Base-by-base conservation (phyloP, 805 yeast species). In the Yarrowia divulgata region DNA sequence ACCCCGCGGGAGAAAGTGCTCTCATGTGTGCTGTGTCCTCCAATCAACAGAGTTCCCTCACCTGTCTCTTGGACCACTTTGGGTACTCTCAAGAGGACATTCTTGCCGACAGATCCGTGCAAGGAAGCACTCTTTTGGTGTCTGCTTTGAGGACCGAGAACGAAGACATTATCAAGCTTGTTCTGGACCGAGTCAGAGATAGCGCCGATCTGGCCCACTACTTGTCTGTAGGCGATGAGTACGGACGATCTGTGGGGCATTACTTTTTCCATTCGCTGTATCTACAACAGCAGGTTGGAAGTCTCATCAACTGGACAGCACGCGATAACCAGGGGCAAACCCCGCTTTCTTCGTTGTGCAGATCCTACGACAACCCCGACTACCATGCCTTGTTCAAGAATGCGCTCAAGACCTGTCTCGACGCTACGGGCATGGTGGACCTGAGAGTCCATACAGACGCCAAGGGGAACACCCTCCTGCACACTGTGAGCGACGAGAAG, bases 321-420 rank as follows among this genome's bases (percentile, higher is more conserved):
- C 84, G 83, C 66, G 98, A 93, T 75, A 71, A 74, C 13, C 86
- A 84, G 70, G 86, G 88, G 0, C 91, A 90, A 73, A 91, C 98
- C 0, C 96, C 98, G 0, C 79, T 94, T 10, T 86, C 90, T 77
- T 84, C 91, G 1, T 78, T 91, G 2, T 87, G 91, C 72, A 79
- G 97, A 68, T 87, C 93, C 72, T 93, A 93, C 77, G 97, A 93
- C 76, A 93, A 90, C 72, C 79, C 85, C 0, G 77, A 86, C 42
- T 93, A 93, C 76, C 75, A 80, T 1, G 74, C 74, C 3, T 74
- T 91, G 73, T 78, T 91, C 6, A 62, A 72, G 18, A 77, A 75
- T 13, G 85, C 87, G 0, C 82, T 89, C 67, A 71, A 75, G 16
- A 40, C 50, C 3, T 67, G 68, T 19, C 50, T 42, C 3, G 67